Evolutionary conservation across 116 monocot genomes (phyloP).

Genomic region (Posidonia oceanica): DNA sequence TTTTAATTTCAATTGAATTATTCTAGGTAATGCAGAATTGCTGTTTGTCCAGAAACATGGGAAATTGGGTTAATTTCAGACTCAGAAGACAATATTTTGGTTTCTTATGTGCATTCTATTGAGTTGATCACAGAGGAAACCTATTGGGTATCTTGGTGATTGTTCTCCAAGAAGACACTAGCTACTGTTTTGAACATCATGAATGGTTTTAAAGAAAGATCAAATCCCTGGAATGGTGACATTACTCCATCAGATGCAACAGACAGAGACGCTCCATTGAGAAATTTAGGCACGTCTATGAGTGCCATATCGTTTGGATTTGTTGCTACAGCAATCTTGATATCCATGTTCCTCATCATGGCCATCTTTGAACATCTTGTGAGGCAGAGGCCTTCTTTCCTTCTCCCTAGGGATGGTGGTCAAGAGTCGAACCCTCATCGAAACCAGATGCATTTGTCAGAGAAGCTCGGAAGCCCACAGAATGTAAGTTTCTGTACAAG

Average conservation of each 20-base stretch:
- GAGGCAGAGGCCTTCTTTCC: constrained; percentile 17
- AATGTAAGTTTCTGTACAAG: constrained; percentile 1
- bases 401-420: neutral
- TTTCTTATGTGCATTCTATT: too few relatives aligned
- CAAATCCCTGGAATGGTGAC: constrained; percentile 6
- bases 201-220: constrained; percentile 11
- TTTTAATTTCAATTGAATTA: too few relatives aligned
- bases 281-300: constrained; percentile 40
- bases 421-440: neutral
- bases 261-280: constrained; percentile 24
- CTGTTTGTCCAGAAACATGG: too few relatives aligned
- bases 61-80: too few relatives aligned
- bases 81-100: too few relatives aligned
- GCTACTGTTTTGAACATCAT: constrained; percentile 8
- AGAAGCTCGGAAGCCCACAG: constrained; percentile 4
- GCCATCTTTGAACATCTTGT: constrained; percentile 56
- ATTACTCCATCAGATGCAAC: constrained; percentile 1
- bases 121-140: too few relatives aligned
- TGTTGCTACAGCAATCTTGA: constrained; percentile 53
- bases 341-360: constrained; percentile 70
- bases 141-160: too few relatives aligned
- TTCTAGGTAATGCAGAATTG: too few relatives aligned
- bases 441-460: neutral
- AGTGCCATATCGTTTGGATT: constrained; percentile 61
- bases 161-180: too few relatives aligned